Evolutionary conservation across 192 early-diverging fungal species (phyloP).

Genomic region (Borealophlyctis nickersoniae): DNA sequence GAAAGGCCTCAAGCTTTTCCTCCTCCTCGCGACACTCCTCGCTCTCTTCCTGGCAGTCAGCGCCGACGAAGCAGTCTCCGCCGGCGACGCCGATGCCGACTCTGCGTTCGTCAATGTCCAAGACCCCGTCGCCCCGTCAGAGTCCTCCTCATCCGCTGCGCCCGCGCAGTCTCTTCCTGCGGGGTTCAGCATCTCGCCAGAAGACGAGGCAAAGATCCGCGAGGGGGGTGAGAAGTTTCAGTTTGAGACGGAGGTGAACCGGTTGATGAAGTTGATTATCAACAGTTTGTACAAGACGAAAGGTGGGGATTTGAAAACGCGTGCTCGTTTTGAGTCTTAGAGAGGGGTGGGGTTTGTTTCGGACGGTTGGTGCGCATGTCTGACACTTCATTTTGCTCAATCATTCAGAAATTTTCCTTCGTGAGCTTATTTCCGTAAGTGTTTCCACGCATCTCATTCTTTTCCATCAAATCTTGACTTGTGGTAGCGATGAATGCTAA

Average conservation of each 20-base stretch:
- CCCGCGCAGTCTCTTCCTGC: background rate
- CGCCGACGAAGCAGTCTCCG: background rate
- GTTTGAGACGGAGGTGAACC: constrained; percentile 86
- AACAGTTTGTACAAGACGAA: constrained; percentile 92
- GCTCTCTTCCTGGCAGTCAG: constrained; percentile 1
- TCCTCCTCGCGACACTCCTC: background rate
- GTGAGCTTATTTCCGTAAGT: constrained; percentile 84
- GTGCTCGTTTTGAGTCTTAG: too few species aligned
- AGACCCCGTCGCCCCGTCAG: background rate
- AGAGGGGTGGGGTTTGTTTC: too few species aligned
- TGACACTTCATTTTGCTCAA: background rate
- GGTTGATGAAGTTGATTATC: constrained; percentile 91
- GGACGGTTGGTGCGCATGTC: background rate
- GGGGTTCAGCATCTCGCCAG: background rate
- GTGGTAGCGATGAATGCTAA: too few species aligned
- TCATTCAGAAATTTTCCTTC: constrained; percentile 86
- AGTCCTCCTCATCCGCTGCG: too few species aligned
- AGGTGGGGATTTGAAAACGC: constrained; percentile 19
- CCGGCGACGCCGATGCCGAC: background rate
- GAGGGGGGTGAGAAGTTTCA: constrained; percentile 55
- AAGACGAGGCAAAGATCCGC: constrained; percentile 10
- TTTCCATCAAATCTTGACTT: too few species aligned
- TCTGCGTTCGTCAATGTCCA: background rate
- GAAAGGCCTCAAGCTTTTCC: background rate
- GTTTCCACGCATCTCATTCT: background rate